Base-by-base conservation (phyloP, 2,329 filamentous ascomycete species). In the Blumeriella jaapii region DNA sequence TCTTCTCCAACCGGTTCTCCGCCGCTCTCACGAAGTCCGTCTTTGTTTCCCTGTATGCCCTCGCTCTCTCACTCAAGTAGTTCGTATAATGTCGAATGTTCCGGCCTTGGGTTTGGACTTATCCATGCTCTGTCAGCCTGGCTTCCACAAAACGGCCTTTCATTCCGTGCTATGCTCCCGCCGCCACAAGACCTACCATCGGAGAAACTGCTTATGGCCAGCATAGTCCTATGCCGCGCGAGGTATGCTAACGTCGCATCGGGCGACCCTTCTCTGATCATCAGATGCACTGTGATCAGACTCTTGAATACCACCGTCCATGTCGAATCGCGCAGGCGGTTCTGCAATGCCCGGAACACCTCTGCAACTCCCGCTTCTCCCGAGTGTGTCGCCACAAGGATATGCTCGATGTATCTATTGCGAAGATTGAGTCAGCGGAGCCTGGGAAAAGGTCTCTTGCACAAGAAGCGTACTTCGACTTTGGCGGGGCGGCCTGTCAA, bases 221-320 rank as follows among this genome's bases (percentile, higher is more conserved):
- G 68, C 56, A 84, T 74, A 51, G 81, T 82, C 36, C 84, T 81
- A 55, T 89, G 81, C 48, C 82, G 79, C 27, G 87, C 71, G 20
- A 98, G 71, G 53, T 84, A 95, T 42, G 76, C 71, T 47, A 98
- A 67, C 2, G 91, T 94, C 31, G 86, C 82, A 57, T 96, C 85
- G 20, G 80, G 77, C 45, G 87, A 80, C 35, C 91, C 91, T 63
- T 98, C 91, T 49, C 91, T 76, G 56, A 98, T 91, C 91, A 98
- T 96, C 42, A 96, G 66, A 59, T 98, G 91, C 29, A 93, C 77
- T 31, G 93, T 91, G 52, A 96, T 94, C 48, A 98, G 68, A 51
- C 85, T 80, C 67, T 98, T 98, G 77, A 95, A 94, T 46, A 94
- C 89, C 39, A 96, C 86, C n/a, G 91, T 98, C 91, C 91, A 98